Conservation (phyloP, 2,329 filamentous ascomycete genomes). For the Trematosphaeria pertusa region DNA sequence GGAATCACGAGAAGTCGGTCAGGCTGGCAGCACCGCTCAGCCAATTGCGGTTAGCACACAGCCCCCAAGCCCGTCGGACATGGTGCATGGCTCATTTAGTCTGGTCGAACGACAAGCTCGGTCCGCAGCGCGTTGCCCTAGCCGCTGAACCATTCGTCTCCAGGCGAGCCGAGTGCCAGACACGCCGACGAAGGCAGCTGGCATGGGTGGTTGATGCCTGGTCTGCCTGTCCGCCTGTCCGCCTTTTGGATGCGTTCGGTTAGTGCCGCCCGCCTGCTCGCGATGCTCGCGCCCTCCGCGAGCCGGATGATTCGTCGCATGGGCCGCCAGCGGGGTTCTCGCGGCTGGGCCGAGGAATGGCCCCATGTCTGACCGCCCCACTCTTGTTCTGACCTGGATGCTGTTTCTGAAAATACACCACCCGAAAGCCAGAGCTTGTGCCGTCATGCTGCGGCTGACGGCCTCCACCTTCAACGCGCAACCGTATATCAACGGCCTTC, state of each 20-base stretch:
- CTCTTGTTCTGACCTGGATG: constrained; percentile 37
- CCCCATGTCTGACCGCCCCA: constrained; percentile 42
- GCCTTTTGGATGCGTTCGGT: constrained; percentile 20
- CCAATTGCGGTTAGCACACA: constrained; percentile 26
- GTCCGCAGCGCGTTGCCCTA: constrained; percentile 8
- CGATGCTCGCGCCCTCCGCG: constrained; percentile 25
- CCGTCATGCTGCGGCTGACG: constrained; percentile 43
- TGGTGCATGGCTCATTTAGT: constrained; percentile 21
- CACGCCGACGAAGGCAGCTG: constrained; percentile 26
- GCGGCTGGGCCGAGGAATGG: constrained; percentile 40
- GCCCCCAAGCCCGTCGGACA: constrained; percentile 25
- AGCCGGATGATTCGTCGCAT: constrained; percentile 30
- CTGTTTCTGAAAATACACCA: constrained; percentile 40
- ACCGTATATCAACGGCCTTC: constrained; percentile 32
- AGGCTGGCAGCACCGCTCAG: constrained; percentile 28
- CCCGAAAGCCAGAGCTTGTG: constrained; percentile 25
- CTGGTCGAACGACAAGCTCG: constrained; percentile 22
- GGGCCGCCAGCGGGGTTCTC: constrained; percentile 30
- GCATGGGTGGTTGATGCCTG: constrained; percentile 20
- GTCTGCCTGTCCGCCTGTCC: constrained; percentile 27
- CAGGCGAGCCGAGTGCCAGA: constrained; percentile 13
- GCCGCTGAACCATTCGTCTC: constrained; percentile 7
- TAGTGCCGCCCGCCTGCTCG: constrained; percentile 13
- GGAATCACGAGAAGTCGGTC: constrained; percentile 38
- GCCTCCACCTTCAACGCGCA: constrained; percentile 11